A percentile compares a stretch with the other conserved stretches of the same genome.
Evolutionary conservation across 371 early-diverging fungal genomes (phyloP).

Genomic region (Saksenaea vasiformis): DNA sequence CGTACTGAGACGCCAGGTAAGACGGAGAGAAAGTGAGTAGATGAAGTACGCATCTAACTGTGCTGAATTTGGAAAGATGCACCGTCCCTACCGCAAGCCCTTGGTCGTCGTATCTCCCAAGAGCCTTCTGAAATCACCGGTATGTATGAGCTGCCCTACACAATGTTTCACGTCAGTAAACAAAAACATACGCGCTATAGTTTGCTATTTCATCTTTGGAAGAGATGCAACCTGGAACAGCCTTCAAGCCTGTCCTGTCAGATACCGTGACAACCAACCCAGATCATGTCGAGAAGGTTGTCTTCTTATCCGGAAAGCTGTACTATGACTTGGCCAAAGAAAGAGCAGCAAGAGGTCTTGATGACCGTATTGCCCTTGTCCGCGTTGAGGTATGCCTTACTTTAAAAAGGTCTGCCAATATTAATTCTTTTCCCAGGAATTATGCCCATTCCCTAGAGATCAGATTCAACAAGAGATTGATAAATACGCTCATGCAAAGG

Average conservation of each 20-base stretch:
- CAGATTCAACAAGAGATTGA: slow-evolving; percentile 66
- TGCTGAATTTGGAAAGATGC: slow-evolving; percentile 46
- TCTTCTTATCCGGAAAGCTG: slow-evolving; percentile 89
- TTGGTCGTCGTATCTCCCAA: slow-evolving; percentile 90
- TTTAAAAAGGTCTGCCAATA: neutral
- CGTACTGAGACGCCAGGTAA: slow-evolving; percentile 86
- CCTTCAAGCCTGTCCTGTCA: slow-evolving; percentile 79
- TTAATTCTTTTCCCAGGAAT: slow-evolving; percentile 49
- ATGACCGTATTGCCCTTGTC: slow-evolving; percentile 78
- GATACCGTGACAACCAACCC: slow-evolving; percentile 53
- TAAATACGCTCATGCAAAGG: slow-evolving; percentile 63
- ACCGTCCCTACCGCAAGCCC: slow-evolving; percentile 88
- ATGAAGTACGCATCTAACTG: neutral
- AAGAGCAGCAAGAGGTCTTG: slow-evolving; percentile 60
- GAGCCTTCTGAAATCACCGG: slow-evolving; percentile 66
- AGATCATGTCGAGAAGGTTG: slow-evolving; percentile 65
- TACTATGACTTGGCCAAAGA: slow-evolving; percentile 91
- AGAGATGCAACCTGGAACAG: slow-evolving; percentile 86
- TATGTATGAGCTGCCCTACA: slow-evolving; percentile 12
- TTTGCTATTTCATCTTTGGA: slow-evolving; percentile 70
- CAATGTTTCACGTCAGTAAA: neutral
- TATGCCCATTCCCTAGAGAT: slow-evolving; percentile 90
- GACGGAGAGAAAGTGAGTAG: neutral
- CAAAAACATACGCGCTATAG: slow-evolving; percentile 11
- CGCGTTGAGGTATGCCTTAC: slow-evolving; percentile 67